Conservation (phyloP, 306 rosid genomes). For the Quercus engelmannii region DNA sequence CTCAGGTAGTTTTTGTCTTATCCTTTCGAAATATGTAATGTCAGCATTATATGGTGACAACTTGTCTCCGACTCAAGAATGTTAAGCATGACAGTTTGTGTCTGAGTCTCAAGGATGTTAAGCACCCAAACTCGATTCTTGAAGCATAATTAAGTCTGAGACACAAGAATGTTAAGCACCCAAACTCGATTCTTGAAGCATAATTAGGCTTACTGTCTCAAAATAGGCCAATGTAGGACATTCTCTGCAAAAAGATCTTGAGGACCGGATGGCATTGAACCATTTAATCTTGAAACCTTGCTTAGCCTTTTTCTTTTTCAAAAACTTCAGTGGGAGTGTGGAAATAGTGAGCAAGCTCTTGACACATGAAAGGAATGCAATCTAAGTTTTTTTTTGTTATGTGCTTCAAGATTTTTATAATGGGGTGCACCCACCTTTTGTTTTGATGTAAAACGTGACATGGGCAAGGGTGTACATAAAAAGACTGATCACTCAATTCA, state of each 20-base stretch:
- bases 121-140: neutral
- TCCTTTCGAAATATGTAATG: neutral
- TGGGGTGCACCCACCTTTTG: neutral
- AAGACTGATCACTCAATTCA: neutral
- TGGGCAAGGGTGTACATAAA: neutral
- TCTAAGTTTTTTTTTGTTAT: neutral
- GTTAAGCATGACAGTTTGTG: too few species aligned
- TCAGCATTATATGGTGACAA: neutral
- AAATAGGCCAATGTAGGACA: neutral
- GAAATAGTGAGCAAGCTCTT: neutral
- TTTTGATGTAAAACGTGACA: neutral
- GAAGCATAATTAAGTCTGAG: too few species aligned
- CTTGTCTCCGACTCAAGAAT: too few species aligned
- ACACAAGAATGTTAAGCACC: neutral
- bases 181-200: neutral
- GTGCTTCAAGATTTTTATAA: neutral
- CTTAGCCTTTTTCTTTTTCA: neutral
- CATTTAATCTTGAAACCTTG: neutral
- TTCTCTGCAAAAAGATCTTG: neutral
- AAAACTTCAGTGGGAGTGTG: neutral
- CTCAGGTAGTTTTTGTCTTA: constrained; percentile 52
- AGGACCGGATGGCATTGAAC: neutral
- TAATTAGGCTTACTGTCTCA: neutral
- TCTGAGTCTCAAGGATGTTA: neutral
- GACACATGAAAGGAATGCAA: neutral